Percentiles rank a stretch among this genome's conserved stretches.
These are phyloP conservation scores for Collybiopsis luxurians DNA, from an alignment of 768 basidiomycete genomes.

Conservation along the genomic window DNA sequence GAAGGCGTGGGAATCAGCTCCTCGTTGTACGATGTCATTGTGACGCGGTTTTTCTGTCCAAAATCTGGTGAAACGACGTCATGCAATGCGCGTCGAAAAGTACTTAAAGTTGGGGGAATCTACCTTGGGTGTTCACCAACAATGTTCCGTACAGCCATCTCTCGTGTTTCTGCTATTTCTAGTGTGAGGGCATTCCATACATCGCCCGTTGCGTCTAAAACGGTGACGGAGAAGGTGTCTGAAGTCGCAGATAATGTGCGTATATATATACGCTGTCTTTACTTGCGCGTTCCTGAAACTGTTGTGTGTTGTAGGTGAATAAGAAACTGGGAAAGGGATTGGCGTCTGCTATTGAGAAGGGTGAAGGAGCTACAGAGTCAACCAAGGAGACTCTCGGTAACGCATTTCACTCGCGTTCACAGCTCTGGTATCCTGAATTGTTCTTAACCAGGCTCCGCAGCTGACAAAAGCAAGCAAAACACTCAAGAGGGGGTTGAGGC, in stretches of 20 bases:
- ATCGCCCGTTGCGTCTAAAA: slow-evolving; percentile 32
- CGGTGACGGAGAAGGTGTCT: slow-evolving; percentile 41
- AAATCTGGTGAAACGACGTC: background rate
- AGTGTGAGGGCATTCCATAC: slow-evolving; percentile 30
- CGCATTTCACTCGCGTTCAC: slow-evolving; percentile 7
- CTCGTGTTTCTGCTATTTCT: slow-evolving; percentile 9
- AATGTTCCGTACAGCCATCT: slow-evolving; percentile 16
- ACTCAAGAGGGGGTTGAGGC: slow-evolving; percentile 30
- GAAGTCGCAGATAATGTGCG: slow-evolving; percentile 42
- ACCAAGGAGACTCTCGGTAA: slow-evolving; percentile 42
- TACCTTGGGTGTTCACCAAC: background rate
- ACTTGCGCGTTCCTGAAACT: background rate
- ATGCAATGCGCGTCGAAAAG: background rate
- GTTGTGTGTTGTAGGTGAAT: slow-evolving; percentile 32
- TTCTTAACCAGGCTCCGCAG: slow-evolving; percentile 27
- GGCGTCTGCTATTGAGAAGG: slow-evolving; percentile 45
- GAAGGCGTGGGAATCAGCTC: background rate
- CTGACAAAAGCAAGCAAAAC: slow-evolving; percentile 32
- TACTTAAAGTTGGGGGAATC: background rate
- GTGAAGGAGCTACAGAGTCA: slow-evolving; percentile 37
- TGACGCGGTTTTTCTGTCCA: background rate
- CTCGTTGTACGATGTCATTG: background rate
- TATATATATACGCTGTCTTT: background rate
- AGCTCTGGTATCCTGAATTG: background rate
- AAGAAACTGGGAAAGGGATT: slow-evolving; percentile 42